Evolutionary conservation across 73 alveolate genomes (phyloP), one percentile per base, ranked within the genome.

Genomic region (Tetrahymena borealis): DNA sequence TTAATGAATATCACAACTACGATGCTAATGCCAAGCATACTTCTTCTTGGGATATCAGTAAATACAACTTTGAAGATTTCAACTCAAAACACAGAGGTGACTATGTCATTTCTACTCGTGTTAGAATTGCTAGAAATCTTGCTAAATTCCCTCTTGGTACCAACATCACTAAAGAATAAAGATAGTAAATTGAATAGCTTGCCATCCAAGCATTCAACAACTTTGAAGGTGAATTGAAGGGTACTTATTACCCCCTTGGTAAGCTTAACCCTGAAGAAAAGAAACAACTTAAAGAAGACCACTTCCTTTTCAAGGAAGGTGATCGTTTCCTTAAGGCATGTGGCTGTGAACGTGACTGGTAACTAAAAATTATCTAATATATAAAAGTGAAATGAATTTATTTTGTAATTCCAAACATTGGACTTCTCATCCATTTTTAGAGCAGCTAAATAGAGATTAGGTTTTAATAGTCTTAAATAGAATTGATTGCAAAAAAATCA

Each of bases 111-210:
- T 60, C 85, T 24, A 91, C 94, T 16, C 78, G 94, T 38, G 91
- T 94, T 13, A 94, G 96, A 91, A 94, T 94, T 3, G 94, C 92
- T 12, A 94, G 96, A 94, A 94, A 94, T 41, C 91, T 94, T 3
- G 94, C 92, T 94, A 94, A 78, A 20, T 94, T 90, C 94, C 96
- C 96, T 37, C 93, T 94, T 32, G 94, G 92, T 35, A 93, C 96
- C 40, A 94, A 91, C 3, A 31, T 94, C 24, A 43, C 96, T 1
- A 91, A 90, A 36, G 96, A 90, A 32, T 91, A 94, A 39, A 94
- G 96, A 60, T 38, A 91, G 33, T 11, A 94, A 38, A 90, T 94
- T 42, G 96, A 94, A 40, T 33, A 33, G 4, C 38, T 35, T 2
- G 94, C 91, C 35, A 38, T 39, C 36, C 16, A 94, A 28, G 94